Base-by-base conservation (phyloP, 2,329 filamentous ascomycete species). In the Neurospora sp. region DNA sequence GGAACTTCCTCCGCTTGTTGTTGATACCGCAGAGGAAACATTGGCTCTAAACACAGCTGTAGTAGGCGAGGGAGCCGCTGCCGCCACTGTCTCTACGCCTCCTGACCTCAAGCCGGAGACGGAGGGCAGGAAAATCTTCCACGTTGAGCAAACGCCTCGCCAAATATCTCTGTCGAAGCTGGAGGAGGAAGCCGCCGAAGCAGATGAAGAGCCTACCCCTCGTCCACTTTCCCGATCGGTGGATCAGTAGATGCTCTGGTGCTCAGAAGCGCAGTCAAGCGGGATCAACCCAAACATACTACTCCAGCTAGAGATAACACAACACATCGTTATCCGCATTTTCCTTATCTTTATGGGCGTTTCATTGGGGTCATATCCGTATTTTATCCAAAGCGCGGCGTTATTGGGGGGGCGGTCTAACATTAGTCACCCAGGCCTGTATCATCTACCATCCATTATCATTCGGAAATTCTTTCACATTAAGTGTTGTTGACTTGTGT, bases 81-180 rank as follows among this genome's bases (percentile, higher is more conserved):
- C 76, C 1, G 72, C 76, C 6, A 73, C 75, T 41, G 72, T 78
- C 66, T 72, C 75, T 41, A 78, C 77, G 0, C 76, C 77, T 10
- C 75, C 74, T 0, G 74, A 74, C 6, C 72, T 66, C 0, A 46
- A 73, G 33, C 46, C 37, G 5, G 68, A 69, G 5, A 57, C 66
- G 10, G 67, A 69, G 23, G 68, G 69, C 15, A 72, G 67, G 19
- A 46, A 41, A 2, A 72, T 37, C 6, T 66, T 67, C 10, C 71
- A 75, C 28, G 69, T 75, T 6, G 74, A 77, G 2, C 76, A 77
- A 69, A 77, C 76, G 8, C 77, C 76, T 28, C 74, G 74, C 0
- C 73, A 74, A 6, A 65, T 33, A 6, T 69, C 72, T 6, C 67
- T 62, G 10, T 66, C 69, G 39, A 38, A 40, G 15, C 39, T 68